Conservation (phyloP, 176 grass and related monocot genomes). For the Musa beccarii region DNA sequence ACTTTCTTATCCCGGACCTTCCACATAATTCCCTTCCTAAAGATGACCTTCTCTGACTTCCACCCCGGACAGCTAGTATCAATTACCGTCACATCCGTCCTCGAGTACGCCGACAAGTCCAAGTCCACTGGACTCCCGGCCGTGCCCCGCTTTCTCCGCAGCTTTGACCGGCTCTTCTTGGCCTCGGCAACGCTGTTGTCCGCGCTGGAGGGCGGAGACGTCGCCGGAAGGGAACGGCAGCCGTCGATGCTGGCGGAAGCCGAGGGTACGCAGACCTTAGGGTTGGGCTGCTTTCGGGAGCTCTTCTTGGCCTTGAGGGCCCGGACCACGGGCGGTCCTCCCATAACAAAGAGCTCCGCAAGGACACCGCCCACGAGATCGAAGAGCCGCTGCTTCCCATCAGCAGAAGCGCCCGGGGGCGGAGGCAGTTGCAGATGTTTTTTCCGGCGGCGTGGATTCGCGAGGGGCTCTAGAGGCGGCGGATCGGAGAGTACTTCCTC, state of each 20-base stretch:
- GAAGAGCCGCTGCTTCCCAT: slow-evolving; percentile 12
- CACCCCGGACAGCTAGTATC: slow-evolving; percentile 68
- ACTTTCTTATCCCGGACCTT: slow-evolving; percentile 33
- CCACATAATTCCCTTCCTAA: slow-evolving; percentile 40
- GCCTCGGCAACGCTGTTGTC: slow-evolving; percentile 17
- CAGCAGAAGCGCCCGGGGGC: background rate
- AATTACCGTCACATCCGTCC: slow-evolving; percentile 68
- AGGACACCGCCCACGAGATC: slow-evolving; percentile 31
- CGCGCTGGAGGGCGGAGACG: slow-evolving; percentile 11
- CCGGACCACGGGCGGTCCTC: slow-evolving; percentile 7
- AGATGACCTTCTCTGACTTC: slow-evolving; percentile 58
- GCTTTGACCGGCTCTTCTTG: slow-evolving; percentile 15
- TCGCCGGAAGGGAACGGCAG: slow-evolving; percentile 19
- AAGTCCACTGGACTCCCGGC: slow-evolving; percentile 9
- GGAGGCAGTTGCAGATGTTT: background rate
- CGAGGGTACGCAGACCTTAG: slow-evolving; percentile 18
- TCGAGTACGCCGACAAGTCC: slow-evolving; percentile 19
- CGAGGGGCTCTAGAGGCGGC: background rate
- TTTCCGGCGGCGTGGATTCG: background rate
- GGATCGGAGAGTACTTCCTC: background rate
- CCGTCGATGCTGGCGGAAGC: slow-evolving; percentile 40
- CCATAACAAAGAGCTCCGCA: slow-evolving; percentile 67
- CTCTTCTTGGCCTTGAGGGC: background rate
- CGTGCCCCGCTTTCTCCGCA: background rate
- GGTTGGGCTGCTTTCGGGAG: slow-evolving; percentile 28